Evolutionary conservation across 2,329 filamentous ascomycete species (phyloP), one percentile per base, ranked within the genome.

Genomic region (Clonostachys chloroleuca): DNA sequence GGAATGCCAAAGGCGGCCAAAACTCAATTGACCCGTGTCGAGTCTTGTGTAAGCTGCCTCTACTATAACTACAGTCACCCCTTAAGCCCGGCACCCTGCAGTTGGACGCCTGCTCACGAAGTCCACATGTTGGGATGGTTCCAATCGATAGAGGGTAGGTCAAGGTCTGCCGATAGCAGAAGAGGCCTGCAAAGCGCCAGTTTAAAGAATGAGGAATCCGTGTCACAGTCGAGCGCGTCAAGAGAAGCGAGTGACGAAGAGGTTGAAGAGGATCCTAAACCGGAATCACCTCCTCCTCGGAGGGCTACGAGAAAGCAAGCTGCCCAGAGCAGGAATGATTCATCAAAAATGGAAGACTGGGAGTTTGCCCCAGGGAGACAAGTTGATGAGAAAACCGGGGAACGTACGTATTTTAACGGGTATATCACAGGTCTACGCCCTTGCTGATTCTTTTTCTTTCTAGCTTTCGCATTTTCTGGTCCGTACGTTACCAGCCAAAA

Each of bases 391-490:
- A 47, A 49, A 2, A 52, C 57, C 1, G 54, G 56, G 2, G 60
- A 66, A 30, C 71, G 71, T 73, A 58, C 52, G 70, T 62, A 34
- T 7, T 34, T 17, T 18, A 37, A 39, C 14, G n/a, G 12, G 12
- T 6, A 34, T 13, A 17, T 3, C 24, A 20, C 18, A 39, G 16
- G 35, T 18, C 24, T 4, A 30, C 35, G 34, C 17, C 17, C 34
- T 16, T 48, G 16, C 16, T 35, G 44, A 35, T 13, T n/a, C 2
- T 41, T 9, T 18, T 3, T 18, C 7, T 39, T 10, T 39, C 10
- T 18, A 75, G 72, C 70, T 33, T 54, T 74, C n/a, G 68, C 65
- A 5, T 74, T 67, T 49, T 74, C 72, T 13, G 68, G 64, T 36
- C 59, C 68, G 1, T 75, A 71, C 49, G 55, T 74, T 5, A 61